Percentiles rank a stretch among this genome's conserved stretches.
These are phyloP conservation scores for Meripilus lineatus DNA, from an alignment of 1,284 basidiomycete species.

Conservation along the genomic window DNA sequence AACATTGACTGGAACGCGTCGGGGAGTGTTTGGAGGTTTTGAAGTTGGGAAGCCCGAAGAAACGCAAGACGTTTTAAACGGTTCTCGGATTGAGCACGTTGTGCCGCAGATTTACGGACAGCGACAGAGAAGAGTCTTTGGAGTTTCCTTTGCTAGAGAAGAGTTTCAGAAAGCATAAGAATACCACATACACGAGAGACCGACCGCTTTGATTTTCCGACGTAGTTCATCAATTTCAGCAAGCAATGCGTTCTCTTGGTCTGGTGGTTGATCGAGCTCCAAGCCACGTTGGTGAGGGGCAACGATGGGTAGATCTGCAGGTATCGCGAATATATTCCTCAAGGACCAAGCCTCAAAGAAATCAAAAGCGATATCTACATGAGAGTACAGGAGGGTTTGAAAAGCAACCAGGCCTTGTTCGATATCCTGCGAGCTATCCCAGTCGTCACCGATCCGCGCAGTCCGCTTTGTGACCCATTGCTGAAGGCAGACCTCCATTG, in stretches of 20 bases:
- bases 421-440: conserved; percentile 61
- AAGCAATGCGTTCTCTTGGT: conserved; percentile 32
- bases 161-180: conserved; percentile 1
- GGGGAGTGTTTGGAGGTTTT: conserved; percentile 21
- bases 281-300: conserved; percentile 63
- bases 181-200: conserved; percentile 20
- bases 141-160: conserved; percentile 56
- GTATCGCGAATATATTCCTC: conserved; percentile 71
- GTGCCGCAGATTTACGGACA: conserved; percentile 38
- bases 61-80: conserved; percentile 41
- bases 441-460: conserved; percentile 35
- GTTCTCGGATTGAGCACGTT: conserved; percentile 38
- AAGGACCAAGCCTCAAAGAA: conserved; percentile 77
- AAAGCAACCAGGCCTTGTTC: conserved; percentile 74
- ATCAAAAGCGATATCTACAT: conserved; percentile 76
- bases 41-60: conserved; percentile 32
- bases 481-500: conserved; percentile 66
- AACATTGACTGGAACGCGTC: conserved; percentile 34
- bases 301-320: conserved; percentile 58
- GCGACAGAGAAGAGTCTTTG: conserved; percentile 47
- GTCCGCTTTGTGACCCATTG: conserved; percentile 61
- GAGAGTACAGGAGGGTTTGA: conserved; percentile 71
- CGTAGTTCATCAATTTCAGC: conserved; percentile 59
- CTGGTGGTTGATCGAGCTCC: conserved; percentile 47
- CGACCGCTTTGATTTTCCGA: conserved; percentile 53